Base-by-base conservation (phyloP, 768 basidiomycete species). In the Boletellus ananas region DNA sequence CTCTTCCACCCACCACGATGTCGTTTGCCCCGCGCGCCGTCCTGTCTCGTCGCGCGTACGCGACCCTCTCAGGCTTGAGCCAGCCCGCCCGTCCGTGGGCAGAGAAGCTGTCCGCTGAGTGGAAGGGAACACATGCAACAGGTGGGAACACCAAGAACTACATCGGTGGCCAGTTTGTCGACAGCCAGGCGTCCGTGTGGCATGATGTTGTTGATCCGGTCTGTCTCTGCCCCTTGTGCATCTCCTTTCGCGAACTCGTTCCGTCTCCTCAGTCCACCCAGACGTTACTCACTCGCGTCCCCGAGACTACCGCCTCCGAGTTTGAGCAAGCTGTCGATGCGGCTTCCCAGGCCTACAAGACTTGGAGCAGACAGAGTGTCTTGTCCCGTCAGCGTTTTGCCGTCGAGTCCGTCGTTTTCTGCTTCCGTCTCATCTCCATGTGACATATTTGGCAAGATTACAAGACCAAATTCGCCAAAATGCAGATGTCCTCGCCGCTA, bases 131-230 rank as follows among this genome's bases (percentile, higher is more conserved):
- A 3, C 87, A 78, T 50, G 85, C 87, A 20, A 79, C 81, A 12
- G 94, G 94, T n/a, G 87, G 80, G 25, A 84, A 77, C 53, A 94
- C 94, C 49, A 94, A 89, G 79, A 94, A 93, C 68, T 93, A 86
- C 69, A 89, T 97, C 51, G 87, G 82, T 12, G 95, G 94, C 9
- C 79, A 93, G 70, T 98, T 94, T 60, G 76, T 86, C 9, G 87
- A 94, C 59, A 93, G 90, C 72, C 80, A 80, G 60, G 70, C 87
- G 17, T 69, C 76, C 2, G 76, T 86, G 52, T 97, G 89, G 88
- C 80, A 91, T 52, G 91, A 95, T 41, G 81, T 96, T 4, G 72
- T 83, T 45, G 95, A 98, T 72, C 95, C 94, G 16, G 93, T 94
- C 60, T 57, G 84, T 73, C 36, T 38, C 45, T 37, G 14, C 27